phyloP scores from a whole-genome alignment of 1,284 basidiomycete genomes.

The Lentinus polychrous region DNA sequence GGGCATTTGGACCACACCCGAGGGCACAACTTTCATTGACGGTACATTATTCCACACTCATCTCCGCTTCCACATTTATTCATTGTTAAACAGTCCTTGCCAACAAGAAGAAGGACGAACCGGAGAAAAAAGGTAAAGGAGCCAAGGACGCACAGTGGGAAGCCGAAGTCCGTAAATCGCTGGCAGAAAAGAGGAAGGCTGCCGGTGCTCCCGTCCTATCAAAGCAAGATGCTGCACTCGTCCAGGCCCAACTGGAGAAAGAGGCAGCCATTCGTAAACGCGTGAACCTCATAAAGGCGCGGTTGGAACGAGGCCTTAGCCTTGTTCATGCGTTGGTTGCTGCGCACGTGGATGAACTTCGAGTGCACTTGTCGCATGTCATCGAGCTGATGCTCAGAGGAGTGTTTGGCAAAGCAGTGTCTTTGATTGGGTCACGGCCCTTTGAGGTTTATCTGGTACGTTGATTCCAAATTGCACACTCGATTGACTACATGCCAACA shows the following conservation, averaged over 20 bases:
- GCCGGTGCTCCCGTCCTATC: slow-evolving; percentile 50
- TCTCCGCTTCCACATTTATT: not conserved
- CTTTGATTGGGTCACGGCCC: slow-evolving; percentile 51
- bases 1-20: slow-evolving; percentile 80
- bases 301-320: slow-evolving; percentile 60
- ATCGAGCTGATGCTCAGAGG: slow-evolving; percentile 59
- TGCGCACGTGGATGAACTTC: slow-evolving; percentile 53
- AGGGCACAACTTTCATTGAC: slow-evolving; percentile 74
- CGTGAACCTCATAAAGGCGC: slow-evolving; percentile 48
- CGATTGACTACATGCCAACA: slow-evolving; percentile 2
- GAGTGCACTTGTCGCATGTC: slow-evolving; percentile 49
- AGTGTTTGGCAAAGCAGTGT: slow-evolving; percentile 49
- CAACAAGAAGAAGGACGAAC: slow-evolving; percentile 39
- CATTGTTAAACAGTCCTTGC: slow-evolving; percentile 47
- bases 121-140: slow-evolving; percentile 74
- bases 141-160: slow-evolving; percentile 91
- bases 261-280: slow-evolving; percentile 62
- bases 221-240: slow-evolving; percentile 77
- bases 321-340: slow-evolving; percentile 60
- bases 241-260: slow-evolving; percentile 75
- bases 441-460: slow-evolving; percentile 79
- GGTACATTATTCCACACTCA: slow-evolving; percentile 34
- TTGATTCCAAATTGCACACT: too few species aligned
- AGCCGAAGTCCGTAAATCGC: slow-evolving; percentile 78
- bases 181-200: slow-evolving; percentile 69